phyloP scores from a whole-genome alignment of 225 moss, liverwort and hornwort genomes.

The Bryum argenteum region DNA sequence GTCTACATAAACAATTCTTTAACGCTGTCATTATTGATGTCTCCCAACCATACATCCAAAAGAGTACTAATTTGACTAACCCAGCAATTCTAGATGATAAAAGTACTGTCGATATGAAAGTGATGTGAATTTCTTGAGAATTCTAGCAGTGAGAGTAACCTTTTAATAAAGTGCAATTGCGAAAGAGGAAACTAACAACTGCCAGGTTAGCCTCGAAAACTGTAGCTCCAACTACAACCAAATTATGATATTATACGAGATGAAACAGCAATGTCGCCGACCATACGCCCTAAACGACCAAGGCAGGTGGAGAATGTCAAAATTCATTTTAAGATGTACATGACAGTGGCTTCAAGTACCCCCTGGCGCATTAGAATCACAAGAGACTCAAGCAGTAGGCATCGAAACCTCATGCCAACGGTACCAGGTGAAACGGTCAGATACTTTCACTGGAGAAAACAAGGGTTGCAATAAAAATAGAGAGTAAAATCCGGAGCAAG shows the following conservation, averaged over 20 bases:
- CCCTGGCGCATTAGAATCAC: background rate
- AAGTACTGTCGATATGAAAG: background rate
- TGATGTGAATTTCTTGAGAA: background rate
- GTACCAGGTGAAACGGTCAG: background rate
- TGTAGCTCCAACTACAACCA: background rate
- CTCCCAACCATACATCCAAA: background rate
- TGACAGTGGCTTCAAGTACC: background rate
- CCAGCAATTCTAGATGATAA: background rate
- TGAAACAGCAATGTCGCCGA: background rate
- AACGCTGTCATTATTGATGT: background rate
- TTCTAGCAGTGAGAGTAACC: constrained; percentile 1
- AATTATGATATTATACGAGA: background rate
- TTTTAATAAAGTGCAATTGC: background rate
- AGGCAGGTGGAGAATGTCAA: background rate
- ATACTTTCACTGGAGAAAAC: background rate
- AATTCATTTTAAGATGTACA: background rate
- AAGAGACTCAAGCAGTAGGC: constrained; percentile 10
- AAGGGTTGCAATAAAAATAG: constrained; percentile 6
- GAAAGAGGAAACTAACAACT: background rate
- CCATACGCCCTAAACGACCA: background rate
- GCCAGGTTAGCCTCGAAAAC: background rate
- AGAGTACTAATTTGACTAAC: constrained; percentile 3
- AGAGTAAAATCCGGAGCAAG: background rate
- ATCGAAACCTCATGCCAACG: background rate
- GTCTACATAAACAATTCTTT: background rate